Base-by-base conservation (phyloP, 176 grass and related monocot species). In the Zea luxurians region DNA sequence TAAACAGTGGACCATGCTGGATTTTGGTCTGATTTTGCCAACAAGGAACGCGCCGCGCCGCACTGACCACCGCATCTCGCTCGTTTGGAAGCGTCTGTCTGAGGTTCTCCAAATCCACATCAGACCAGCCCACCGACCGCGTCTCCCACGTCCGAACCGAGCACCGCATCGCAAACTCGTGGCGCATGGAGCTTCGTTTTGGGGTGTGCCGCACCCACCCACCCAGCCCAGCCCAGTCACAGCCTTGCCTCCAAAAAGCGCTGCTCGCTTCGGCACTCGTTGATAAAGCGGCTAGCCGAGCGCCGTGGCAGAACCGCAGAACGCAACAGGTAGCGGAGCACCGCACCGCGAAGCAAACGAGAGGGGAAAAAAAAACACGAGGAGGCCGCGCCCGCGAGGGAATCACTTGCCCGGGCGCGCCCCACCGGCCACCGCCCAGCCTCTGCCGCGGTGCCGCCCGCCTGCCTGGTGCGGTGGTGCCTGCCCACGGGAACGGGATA, bases 401-500 rank as follows among this genome's bases (percentile, higher is more conserved):
- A 68, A 55, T 70, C 84, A 54, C 64, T 62, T 57, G 17, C 70
- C 72, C 37, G 82, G 65, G 65, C 41, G 65, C 38, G 38, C 38
- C 3, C 3, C 3, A 17, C 66, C 42, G 57, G 57, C 74, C 42
- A 61, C 13, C 74, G 58, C 20, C 43, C 55, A 69, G 17, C 73
- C 18, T 41, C 73, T 4, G 40, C 74, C 15, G 55, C 16, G 66
- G 72, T 20, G 41, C n/a, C 66, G 16, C 13, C 27, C 27, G 27
- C 27, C 27, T 27, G 27, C 27, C 27, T 27, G 27, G 10, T 48
- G 43, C 43, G 6, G 43, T 49, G 16, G 27, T 27, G 27, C 66
- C 73, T 62, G 54, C 35, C 87, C 45, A 80, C 75, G 76, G 76
- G 82, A 50, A 44, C 61, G 45, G 18, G 20, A 48, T 27, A 45